These are phyloP conservation scores for Trypanosoma lewisi DNA, from an alignment of 208 protist species.

Conservation along the genomic window DNA sequence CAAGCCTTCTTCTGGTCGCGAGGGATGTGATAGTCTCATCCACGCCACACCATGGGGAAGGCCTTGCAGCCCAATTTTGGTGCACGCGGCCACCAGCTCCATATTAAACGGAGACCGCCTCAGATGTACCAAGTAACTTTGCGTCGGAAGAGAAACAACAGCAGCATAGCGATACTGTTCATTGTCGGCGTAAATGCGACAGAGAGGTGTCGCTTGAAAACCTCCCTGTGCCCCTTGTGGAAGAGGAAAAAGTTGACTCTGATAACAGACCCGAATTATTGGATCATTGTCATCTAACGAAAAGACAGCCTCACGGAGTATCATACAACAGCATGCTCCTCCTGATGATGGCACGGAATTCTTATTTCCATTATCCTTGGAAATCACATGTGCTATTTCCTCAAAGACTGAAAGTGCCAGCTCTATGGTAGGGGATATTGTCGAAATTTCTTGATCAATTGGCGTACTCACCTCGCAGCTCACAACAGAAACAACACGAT, in stretches of 20 bases:
- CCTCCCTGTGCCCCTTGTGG: conserved; percentile 3
- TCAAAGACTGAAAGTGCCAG: conserved; percentile 66
- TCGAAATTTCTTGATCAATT: conserved; percentile 22
- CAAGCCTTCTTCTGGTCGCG: conserved; percentile 5
- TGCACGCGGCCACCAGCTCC: conserved; percentile 19
- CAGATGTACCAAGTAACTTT: conserved; percentile 23
- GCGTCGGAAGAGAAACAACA: conserved; percentile 11
- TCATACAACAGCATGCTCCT: conserved; percentile 17
- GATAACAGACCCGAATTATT: conserved; percentile 9
- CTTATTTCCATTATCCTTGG: conserved; percentile 9
- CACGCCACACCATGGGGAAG: conserved; percentile 17
- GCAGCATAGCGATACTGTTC: conserved; percentile 10
- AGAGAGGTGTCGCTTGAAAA: background rate
- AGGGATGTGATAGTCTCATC: conserved; percentile 13
- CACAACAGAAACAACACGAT: conserved; percentile 35
- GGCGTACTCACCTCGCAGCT: conserved; percentile 38
- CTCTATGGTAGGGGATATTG: conserved; percentile 33
- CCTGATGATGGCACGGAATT: background rate
- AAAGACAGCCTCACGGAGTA: conserved; percentile 36
- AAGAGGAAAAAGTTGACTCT: conserved; percentile 22
- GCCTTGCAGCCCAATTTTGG: conserved; percentile 6
- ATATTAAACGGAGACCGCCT: conserved; percentile 19
- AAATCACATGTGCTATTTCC: conserved; percentile 22
- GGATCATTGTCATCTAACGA: conserved; percentile 19
- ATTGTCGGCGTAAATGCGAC: conserved; percentile 17